Base-by-base conservation (phyloP, 805 yeast genomes). In the Yarrowia sp. region DNA sequence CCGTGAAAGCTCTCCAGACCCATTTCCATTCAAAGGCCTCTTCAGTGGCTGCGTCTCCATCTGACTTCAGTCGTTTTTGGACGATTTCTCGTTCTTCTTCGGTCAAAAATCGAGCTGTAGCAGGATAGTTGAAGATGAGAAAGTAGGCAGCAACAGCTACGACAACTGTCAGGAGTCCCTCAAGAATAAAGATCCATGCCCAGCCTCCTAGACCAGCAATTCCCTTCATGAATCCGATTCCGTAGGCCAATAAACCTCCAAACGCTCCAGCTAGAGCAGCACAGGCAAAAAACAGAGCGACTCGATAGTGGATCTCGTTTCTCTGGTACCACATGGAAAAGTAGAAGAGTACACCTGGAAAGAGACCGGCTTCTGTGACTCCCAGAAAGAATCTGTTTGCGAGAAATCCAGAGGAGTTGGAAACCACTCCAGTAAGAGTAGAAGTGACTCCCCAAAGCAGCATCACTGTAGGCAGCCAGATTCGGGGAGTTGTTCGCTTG, bases 211-310 rank as follows among this genome's bases (percentile, higher is more conserved):
- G 64, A 1, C 78, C 77, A 12, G 68, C 76, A 49, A 75, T 73
- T 65, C 76, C 73, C 67, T 82, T 79, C 71, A 86, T 78, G 59
- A 83, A 85, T 66, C 81, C 75, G 33, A 78, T 72, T 12, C 73
- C 79, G 66, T 68, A 74, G 10, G 80, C 80, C 30, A 78, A 51
- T 9, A 78, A 68, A 28, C 79, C 79, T n/a, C 76, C 75, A 67
- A 78, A 75, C 10, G 78, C 76, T 19, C 77, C 80, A 30, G 74
- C 80, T 64, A 74, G 68, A 52, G 70, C 71, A 44, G 73, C 78
- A 11, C 79, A 78, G 19, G 74, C 67, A 41, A 75, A 76, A 67
- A 79, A 78, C 22, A 79, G 66, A 6, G 80, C 74, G 49, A 73
- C 71, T 62, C 82, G 69, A 19, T 74, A 68, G 19, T 75, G 78